Conservation (phyloP, 352 stramenopile species). For the Blastocystis hominis region DNA sequence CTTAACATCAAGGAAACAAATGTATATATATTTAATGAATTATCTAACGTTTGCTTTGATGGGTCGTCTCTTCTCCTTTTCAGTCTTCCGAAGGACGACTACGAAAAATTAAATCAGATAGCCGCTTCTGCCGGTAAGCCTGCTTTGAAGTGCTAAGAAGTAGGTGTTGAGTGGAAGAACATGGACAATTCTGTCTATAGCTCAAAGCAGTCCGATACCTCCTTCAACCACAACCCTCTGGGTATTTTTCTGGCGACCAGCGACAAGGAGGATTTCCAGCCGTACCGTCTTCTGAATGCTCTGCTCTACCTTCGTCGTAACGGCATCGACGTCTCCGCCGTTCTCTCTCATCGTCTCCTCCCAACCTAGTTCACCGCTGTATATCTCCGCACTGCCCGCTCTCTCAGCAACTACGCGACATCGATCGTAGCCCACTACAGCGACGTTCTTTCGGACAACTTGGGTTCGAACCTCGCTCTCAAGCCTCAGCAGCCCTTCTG, state of each 20-base stretch:
- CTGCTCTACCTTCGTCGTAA: slow-evolving; percentile 22
- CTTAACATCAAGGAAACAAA: neutral
- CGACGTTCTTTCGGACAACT: neutral
- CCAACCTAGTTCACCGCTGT: neutral
- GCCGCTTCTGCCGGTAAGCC: neutral
- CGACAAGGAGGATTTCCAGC: neutral
- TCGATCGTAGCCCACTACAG: neutral
- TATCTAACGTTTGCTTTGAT: neutral
- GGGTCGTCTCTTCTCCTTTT: neutral
- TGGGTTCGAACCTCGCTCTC: neutral
- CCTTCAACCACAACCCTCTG: neutral
- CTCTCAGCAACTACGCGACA: neutral
- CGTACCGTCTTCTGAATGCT: slow-evolving; percentile 7
- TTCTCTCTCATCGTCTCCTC: neutral
- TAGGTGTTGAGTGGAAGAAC: neutral
- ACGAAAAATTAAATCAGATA: neutral
- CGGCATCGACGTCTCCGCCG: neutral
- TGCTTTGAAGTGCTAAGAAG: neutral
- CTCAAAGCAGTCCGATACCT: neutral
- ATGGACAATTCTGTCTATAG: neutral
- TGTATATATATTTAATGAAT: neutral
- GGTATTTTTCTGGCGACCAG: neutral
- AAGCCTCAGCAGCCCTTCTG: neutral
- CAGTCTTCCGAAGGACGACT: neutral
- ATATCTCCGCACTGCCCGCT: neutral